Percentiles rank a stretch among this genome's conserved stretches.
These are phyloP conservation scores for Neurospora pannonica DNA, from an alignment of 495 filamentous ascomycete genomes.

Conservation along the genomic window DNA sequence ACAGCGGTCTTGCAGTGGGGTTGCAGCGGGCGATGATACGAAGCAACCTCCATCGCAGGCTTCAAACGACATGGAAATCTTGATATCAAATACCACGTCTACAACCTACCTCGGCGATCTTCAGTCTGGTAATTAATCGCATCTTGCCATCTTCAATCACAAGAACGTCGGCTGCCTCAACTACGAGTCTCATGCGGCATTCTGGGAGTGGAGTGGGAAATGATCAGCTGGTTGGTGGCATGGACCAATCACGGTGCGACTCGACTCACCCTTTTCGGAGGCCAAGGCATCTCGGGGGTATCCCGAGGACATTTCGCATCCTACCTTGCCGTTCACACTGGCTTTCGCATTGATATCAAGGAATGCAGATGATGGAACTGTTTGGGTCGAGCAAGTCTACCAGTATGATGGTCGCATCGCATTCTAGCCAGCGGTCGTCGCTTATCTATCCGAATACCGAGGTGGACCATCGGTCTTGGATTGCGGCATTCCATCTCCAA, in stretches of 20 bases:
- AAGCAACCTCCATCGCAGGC: not conserved
- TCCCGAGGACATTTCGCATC: not conserved
- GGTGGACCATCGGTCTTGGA: not conserved
- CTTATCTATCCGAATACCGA: not conserved
- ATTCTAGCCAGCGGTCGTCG: not conserved
- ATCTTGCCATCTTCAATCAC: not conserved
- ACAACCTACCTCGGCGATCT: not conserved
- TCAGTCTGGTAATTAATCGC: not conserved
- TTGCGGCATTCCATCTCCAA: not conserved
- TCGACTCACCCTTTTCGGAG: slow-evolving; percentile 11
- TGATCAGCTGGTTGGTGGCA: slow-evolving; percentile 19
- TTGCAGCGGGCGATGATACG: not conserved
- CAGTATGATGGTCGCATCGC: not conserved
- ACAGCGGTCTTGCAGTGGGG: not conserved
- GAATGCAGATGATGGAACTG: not conserved
- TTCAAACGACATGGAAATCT: not conserved
- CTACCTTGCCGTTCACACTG: slow-evolving; percentile 3
- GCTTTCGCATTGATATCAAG: not conserved
- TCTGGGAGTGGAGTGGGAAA: not conserved
- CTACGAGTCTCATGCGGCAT: not conserved
- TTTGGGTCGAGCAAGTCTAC: not conserved
- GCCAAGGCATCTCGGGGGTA: slow-evolving; percentile 22
- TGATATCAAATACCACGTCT: not conserved
- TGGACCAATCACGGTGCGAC: slow-evolving; percentile 18
- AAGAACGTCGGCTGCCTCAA: not conserved